Evolutionary conservation across 129 eudicot species (phyloP).

Genomic region (Tagetes patula): DNA sequence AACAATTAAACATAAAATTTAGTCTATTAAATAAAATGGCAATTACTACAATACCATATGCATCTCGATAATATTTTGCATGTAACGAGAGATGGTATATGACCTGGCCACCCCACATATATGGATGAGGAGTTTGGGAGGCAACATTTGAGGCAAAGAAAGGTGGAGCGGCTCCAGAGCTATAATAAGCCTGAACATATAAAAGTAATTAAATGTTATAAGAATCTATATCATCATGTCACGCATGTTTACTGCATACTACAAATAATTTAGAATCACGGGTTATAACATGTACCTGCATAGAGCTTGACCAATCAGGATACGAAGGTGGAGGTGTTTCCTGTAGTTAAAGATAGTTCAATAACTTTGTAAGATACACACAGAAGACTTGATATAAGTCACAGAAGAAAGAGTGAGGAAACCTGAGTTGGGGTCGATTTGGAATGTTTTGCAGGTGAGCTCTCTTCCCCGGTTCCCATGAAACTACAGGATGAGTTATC

Average conservation of each 20-base stretch:
- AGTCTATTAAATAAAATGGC: not conserved
- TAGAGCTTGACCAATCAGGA: slow-evolving; percentile 90
- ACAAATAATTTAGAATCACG: slow-evolving; percentile 3
- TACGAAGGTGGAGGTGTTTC: slow-evolving; percentile 64
- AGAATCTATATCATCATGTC: slow-evolving; percentile 16
- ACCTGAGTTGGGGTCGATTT: slow-evolving; percentile 71
- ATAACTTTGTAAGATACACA: not conserved
- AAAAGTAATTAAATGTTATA: slow-evolving; percentile 17
- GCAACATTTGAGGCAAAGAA: slow-evolving; percentile 80
- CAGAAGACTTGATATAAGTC: not conserved
- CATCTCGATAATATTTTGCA: not conserved
- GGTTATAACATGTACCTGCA: slow-evolving; percentile 64
- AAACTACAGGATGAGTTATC: slow-evolving; percentile 20
- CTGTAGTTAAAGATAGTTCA: slow-evolving; percentile 37
- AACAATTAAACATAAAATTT: slow-evolving; percentile 1
- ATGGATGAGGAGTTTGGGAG: slow-evolving; percentile 88
- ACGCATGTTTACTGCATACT: slow-evolving; percentile 7
- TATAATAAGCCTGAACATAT: slow-evolving; percentile 68
- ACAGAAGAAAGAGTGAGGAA: slow-evolving; percentile 16
- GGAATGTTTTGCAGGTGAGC: slow-evolving; percentile 63
- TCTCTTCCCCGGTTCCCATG: slow-evolving; percentile 76
- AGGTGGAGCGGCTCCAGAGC: slow-evolving; percentile 81
- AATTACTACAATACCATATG: not conserved
- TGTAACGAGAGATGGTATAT: slow-evolving; percentile 5
- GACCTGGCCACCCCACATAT: slow-evolving; percentile 98